Evolutionary conservation across 768 basidiomycete species (phyloP).

Genomic region (Calocera viscosa): DNA sequence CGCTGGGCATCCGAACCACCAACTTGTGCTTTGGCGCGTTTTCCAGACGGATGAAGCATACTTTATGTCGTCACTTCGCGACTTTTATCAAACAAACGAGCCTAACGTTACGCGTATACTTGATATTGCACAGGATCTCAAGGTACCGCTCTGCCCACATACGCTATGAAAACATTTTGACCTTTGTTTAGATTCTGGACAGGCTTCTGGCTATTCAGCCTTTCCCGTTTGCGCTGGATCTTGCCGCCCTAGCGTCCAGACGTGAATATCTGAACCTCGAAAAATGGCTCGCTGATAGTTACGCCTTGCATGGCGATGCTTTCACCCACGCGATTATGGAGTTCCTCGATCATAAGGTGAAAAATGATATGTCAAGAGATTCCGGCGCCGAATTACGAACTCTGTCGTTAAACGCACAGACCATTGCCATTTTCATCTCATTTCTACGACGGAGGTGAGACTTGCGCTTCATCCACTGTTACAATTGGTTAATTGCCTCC

Average conservation of each 20-base stretch:
- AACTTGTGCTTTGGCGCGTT: conserved; percentile 91
- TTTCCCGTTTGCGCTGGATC: conserved; percentile 81
- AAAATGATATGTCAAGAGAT: conserved; percentile 70
- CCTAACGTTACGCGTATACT: conserved; percentile 88
- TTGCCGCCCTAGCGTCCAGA: conserved; percentile 84
- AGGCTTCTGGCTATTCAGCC: conserved; percentile 82
- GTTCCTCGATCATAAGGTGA: conserved; percentile 88
- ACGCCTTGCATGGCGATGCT: conserved; percentile 64
- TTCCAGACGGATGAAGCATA: conserved; percentile 84
- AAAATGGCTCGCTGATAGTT: conserved; percentile 89
- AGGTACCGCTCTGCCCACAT: conserved; percentile 38
- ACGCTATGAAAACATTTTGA: not conserved
- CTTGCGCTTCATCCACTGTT: not conserved
- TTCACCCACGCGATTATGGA: conserved; percentile 78
- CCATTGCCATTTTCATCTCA: conserved; percentile 84
- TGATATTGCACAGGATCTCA: conserved; percentile 89
- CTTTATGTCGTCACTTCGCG: conserved; percentile 75
- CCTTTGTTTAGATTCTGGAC: conserved; percentile 58
- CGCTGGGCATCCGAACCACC: conserved; percentile 84
- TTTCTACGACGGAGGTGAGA: conserved; percentile 72
- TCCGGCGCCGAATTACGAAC: conserved; percentile 65
- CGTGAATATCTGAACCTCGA: conserved; percentile 90
- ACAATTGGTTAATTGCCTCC: conserved; percentile 11
- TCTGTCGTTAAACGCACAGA: conserved; percentile 75
- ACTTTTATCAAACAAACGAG: conserved; percentile 84